These are phyloP conservation scores for Aureobasidium sp. DNA, from an alignment of 2,329 filamentous ascomycete genomes.

Conservation along the genomic window DNA sequence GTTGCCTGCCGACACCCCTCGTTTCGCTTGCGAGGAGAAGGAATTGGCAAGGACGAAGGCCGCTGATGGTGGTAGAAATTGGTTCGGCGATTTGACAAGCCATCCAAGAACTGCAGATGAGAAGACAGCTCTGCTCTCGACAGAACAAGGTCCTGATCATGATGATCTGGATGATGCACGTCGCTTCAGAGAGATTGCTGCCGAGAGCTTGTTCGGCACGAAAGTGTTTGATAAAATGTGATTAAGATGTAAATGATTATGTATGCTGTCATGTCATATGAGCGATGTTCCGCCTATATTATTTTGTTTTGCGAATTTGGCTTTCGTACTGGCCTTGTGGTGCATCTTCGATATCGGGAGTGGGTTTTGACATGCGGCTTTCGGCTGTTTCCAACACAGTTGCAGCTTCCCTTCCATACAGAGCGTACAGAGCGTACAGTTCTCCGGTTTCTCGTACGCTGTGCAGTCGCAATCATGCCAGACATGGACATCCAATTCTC, in stretches of 20 bases:
- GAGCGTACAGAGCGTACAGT: background rate
- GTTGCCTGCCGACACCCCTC: constrained; percentile 29
- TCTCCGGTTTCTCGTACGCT: no score
- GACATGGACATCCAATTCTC: background rate
- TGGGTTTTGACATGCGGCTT: background rate
- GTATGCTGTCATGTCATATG: background rate
- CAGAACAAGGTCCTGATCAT: constrained; percentile 20
- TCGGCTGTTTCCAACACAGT: background rate
- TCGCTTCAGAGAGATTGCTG: constrained; percentile 19
- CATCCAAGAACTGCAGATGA: constrained; percentile 14
- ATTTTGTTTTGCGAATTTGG: no score
- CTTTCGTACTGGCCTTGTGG: no score
- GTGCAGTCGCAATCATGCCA: background rate
- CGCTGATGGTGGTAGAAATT: constrained; percentile 38
- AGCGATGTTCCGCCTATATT: background rate
- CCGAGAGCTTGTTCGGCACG: constrained; percentile 24
- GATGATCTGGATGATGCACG: constrained; percentile 20
- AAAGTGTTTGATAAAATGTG: constrained; percentile 34
- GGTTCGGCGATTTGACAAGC: constrained; percentile 24
- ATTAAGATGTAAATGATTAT: constrained; percentile 28
- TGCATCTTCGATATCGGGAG: background rate
- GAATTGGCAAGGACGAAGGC: constrained; percentile 31
- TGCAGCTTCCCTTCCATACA: background rate
- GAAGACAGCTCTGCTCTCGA: constrained; percentile 18
- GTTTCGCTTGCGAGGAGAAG: constrained; percentile 38